Base-by-base conservation (phyloP, 2,329 filamentous ascomycete species). In the Teratosphaeria pseudoeucalypti region DNA sequence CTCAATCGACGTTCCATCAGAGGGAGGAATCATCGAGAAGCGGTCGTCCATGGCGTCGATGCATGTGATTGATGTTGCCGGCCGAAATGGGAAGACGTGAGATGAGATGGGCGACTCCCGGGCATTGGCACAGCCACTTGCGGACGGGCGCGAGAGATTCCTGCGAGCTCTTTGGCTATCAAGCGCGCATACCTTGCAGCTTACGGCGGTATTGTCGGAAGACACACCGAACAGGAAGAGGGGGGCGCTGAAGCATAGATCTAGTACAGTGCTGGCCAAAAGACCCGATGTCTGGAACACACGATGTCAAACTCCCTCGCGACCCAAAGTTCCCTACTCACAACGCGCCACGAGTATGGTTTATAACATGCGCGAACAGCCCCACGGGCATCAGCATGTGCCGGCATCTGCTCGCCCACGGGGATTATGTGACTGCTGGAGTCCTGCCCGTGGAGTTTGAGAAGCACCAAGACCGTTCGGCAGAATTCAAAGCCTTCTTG, bases 371-470 rank as follows among this genome's bases (percentile, higher is more conserved):
- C 61, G 89, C 90, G 37, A 83, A 92, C 61, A 92, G 90, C 39
- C 90, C 92, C 12, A 82, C 96, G 64, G 87, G 87, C 58, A 88
- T 96, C 61, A 87, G 89, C 54, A 81, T 96, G 60, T 88, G 90
- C 58, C 85, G 88, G 58, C 84, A 90, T 67, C 81, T 95, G 52
- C 85, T 97, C 55, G 84, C 85, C n/a, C 91, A 96, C 74, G 92
- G 94, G 55, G 94, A 97, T 74, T 92, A 88, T 72, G 88, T 95
- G 54, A 87, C 92, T 55, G 88, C 90, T 5, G 94, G 92, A 58
- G 81, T 96, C 37, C 85, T 89, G 55, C 87, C 90, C 2, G 78
- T 82, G 56, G 89, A 94, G 74, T 86, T 92, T 64, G 88, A 92
- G 65, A 78, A 78, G 68, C 82, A 92, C 72, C 86, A 75, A 59